A percentile compares a stretch with the other conserved stretches of the same genome.
Conservation (phyloP, 1,284 basidiomycete species). For the Trichosporon asahii region DNA sequence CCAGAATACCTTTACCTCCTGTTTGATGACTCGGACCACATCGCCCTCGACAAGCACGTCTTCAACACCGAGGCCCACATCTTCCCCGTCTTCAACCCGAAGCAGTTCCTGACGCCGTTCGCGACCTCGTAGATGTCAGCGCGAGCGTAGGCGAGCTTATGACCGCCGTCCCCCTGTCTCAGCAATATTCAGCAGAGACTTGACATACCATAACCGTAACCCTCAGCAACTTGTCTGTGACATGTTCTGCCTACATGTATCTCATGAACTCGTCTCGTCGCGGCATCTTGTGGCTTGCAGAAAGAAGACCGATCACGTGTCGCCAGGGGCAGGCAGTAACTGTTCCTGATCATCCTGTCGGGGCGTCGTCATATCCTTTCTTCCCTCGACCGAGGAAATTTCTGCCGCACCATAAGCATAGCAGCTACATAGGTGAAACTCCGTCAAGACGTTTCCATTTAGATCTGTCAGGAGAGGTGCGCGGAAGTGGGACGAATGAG, state of each 20-base stretch:
- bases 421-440: no score
- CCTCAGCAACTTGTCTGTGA: not conserved
- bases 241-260: not conserved
- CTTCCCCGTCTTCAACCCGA: constrained; percentile 50
- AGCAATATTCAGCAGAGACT: no score
- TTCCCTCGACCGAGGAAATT: no score
- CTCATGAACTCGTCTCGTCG: not conserved
- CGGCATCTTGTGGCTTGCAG: no score
- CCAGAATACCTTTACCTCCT: constrained; percentile 82
- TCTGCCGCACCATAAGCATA: not conserved
- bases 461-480: no score
- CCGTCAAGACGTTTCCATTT: no score
- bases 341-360: not conserved
- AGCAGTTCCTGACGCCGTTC: constrained; percentile 36
- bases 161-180: no score
- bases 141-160: no score
- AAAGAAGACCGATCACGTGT: not conserved
- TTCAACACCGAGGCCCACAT: constrained; percentile 77
- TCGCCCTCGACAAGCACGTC: constrained; percentile 75
- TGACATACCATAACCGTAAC: no score
- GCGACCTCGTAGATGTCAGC: constrained; percentile 29
- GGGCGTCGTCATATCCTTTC: not conserved
- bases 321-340: not conserved
- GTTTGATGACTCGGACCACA: constrained; percentile 68
- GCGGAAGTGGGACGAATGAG: no score